Evolutionary conservation across 345 rosid genomes (phyloP), one percentile per base, ranked within the genome.

Genomic region (Hypericum androsaemum): DNA sequence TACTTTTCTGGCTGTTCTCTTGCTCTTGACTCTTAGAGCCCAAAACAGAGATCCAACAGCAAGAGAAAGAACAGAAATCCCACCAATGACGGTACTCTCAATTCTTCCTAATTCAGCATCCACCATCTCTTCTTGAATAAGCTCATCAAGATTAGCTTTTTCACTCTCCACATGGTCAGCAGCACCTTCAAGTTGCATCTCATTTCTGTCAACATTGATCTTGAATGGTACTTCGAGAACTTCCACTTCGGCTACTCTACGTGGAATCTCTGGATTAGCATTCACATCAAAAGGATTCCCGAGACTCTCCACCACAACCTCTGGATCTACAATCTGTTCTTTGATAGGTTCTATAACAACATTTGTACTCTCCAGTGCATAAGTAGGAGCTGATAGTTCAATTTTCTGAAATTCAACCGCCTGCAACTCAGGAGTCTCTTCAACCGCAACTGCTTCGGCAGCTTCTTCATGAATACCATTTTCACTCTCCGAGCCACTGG

Each of bases 1-100:
- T 1, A 28, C 41, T 32, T 47, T 45, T 45, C n/a, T 37, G 6
- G 12, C 44, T 38, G 42, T 58, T 54, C 47, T 52, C 14, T 53
- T 59, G 55, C 53, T 62, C 57, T 49, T 52, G 6, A 56, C 51
- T 10, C 15, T 44, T n/a, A 48, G 48, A 41, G 49, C 63, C 15
- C 53, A 47, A 5, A 42, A 28, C 32, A 54, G 32, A 54, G 61
- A 46, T 52, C 62, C 67, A 47, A 68, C 32, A 53, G 69, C 16
- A 17, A 37, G 61, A 9, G 16, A 60, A 47, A 58, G 39, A 1
- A 60, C 7, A 12, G 56, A 15, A 37, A 56, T 17, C 42, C 43
- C 14, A 46, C 51, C 10, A 12, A 12, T 6, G 42, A 41, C 4
- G 32, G 32, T 4, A 4, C 2, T 44, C 37, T 43, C 47, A 41